Conservation (phyloP, 306 rosid species). For the Pueraria montana region DNA sequence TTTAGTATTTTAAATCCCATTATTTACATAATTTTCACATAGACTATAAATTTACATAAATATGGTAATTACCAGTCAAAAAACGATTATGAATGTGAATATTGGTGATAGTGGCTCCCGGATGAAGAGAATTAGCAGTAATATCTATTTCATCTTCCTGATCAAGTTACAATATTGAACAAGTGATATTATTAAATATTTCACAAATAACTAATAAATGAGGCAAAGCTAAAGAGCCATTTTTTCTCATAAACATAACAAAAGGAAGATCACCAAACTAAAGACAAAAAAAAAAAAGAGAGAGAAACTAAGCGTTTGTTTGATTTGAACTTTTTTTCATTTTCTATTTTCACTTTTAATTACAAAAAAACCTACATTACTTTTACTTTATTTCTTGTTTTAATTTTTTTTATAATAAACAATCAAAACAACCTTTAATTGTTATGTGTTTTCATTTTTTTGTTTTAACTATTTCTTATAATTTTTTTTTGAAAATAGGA, state of each 20-base stretch:
- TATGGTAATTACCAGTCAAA: constrained; percentile 48
- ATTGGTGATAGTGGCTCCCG: constrained; percentile 70
- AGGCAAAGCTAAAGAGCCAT: background rate
- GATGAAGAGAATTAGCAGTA: constrained; percentile 90
- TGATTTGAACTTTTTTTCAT: background rate
- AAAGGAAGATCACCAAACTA: background rate
- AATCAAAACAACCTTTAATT: too few species aligned
- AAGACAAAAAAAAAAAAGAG: background rate
- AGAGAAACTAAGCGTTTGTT: background rate
- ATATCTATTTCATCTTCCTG: constrained; percentile 75
- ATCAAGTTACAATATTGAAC: constrained; percentile 34
- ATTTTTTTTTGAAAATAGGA: too few species aligned
- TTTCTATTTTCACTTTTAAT: too few species aligned
- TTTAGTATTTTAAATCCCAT: background rate
- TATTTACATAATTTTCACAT: background rate
- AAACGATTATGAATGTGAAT: constrained; percentile 59
- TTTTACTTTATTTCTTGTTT: too few species aligned
- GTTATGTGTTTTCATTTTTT: too few species aligned
- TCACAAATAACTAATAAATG: background rate
- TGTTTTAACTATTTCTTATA: too few species aligned
- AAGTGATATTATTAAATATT: constrained; percentile 11
- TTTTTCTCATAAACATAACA: background rate
- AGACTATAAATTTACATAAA: background rate
- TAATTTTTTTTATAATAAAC: too few species aligned
- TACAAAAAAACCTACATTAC: too few species aligned